Base-by-base conservation (phyloP, 106 monocot genomes). In the Allium cepa region DNA sequence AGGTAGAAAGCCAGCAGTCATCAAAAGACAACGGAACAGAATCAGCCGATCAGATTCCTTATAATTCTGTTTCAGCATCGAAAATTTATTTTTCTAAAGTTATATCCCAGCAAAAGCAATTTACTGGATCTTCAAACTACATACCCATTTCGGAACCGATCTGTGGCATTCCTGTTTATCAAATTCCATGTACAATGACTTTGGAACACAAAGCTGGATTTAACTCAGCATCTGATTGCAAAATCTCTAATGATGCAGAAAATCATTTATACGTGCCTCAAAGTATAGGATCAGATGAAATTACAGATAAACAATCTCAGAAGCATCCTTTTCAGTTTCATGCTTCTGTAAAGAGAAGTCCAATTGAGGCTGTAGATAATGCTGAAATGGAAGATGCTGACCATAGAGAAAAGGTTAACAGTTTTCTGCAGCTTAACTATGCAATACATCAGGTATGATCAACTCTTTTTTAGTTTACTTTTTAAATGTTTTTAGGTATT, bases 371-470 rank as follows among this genome's bases (percentile, higher is more conserved):
- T 26, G 62, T 45, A 65, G 72, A 17, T 45, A 56, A 45, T 17
- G 65, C 13, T 70, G 50, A 47, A 16, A 9, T 10, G 16, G 77
- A 60, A 36, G 8, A 47, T 27, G 12, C 79, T 69, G 75, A 72
- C 47, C 17, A 64, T 27, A 75, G 69, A 46, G 51, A 65, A 27
- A 71, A 81, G 60, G 82, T 70, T 57, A 71, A 60, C 46, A 84
- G 76, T 63, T 81, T 91, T 77, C 63, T 28, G 56, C 76, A 87
- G 71, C 84, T 91, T 74, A 78, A 79, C 59, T 68, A 81, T 81
- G 77, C 73, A 50, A 66, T 81, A 59, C 64, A 79, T 70, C 83
- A 77, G 90, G 90, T 91, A 78, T 69, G 16, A 11, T 60, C 12
- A 45, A 15, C 55, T 67, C 11, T 59, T 46, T 51, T 52, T 5